Conservation (phyloP, 441 rosid species). For the Adansonia grandidieri region DNA sequence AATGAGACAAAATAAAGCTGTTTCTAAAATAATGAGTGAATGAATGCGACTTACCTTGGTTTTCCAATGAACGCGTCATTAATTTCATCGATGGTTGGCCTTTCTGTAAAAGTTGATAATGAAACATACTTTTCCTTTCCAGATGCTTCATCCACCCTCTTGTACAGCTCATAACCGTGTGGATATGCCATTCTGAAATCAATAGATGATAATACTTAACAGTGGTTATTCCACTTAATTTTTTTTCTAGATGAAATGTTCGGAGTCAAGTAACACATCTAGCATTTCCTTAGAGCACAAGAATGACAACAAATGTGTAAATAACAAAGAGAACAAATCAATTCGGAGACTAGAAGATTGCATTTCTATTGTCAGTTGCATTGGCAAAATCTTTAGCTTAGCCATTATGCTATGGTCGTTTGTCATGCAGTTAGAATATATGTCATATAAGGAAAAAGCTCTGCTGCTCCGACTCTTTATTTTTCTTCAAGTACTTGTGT, state of each 20-base stretch:
- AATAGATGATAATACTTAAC: background rate
- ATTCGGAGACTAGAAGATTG: background rate
- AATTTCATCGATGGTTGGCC: conserved; percentile 70
- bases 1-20: background rate
- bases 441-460: background rate
- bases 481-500: too few relatives aligned
- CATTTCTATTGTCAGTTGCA: background rate
- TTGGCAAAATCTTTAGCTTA: background rate
- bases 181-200: conserved; percentile 77
- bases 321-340: background rate
- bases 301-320: background rate
- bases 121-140: conserved; percentile 70
- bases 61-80: conserved; percentile 79
- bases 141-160: conserved; percentile 63
- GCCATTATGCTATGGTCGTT: background rate
- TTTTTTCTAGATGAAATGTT: background rate
- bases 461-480: too few relatives aligned
- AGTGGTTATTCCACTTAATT: background rate
- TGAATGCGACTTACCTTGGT: conserved; percentile 46
- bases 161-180: conserved; percentile 65
- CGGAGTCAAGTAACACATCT: background rate
- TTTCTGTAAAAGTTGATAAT: conserved; percentile 59
- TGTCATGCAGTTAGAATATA: background rate
- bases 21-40: background rate
- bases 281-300: background rate